phyloP scores from a whole-genome alignment of 1,284 basidiomycete genomes.

The Malassezia cuniculi region DNA sequence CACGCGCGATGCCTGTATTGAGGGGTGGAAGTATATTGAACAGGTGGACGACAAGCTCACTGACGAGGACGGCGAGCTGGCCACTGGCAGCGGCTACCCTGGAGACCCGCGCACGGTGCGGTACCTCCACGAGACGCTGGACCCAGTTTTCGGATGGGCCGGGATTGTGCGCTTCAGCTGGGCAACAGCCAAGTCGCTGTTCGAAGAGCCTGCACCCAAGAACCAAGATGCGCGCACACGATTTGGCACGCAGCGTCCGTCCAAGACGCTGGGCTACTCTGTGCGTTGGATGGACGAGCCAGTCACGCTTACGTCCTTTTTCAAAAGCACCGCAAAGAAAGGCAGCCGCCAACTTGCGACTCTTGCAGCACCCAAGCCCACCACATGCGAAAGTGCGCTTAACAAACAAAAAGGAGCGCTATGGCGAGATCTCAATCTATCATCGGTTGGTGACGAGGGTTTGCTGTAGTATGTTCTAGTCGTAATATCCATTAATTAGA shows the following conservation, averaged over 20 bases:
- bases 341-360: too few relatives aligned
- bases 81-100: conserved; percentile 16
- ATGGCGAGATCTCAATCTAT: conserved; percentile 5
- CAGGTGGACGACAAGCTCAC: conserved; percentile 9
- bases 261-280: conserved; percentile 1
- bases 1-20: conserved; percentile 78
- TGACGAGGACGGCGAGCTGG: background rate
- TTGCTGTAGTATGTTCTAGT: conserved; percentile 3
- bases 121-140: conserved; percentile 64
- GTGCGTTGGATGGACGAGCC: conserved; percentile 12
- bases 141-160: conserved; percentile 85
- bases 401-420: conserved; percentile 1
- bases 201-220: conserved; percentile 55
- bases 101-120: conserved; percentile 80
- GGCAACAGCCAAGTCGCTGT: conserved; percentile 74
- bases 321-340: too few relatives aligned
- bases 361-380: too few relatives aligned
- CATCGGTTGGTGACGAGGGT: conserved; percentile 1
- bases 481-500: conserved; percentile 1
- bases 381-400: too few relatives aligned
- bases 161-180: conserved; percentile 85
- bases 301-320: conserved; percentile 6
- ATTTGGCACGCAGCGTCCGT: conserved; percentile 1
- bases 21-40: conserved; percentile 59
- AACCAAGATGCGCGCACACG: background rate